Evolutionary conservation across 2,329 filamentous ascomycete genomes (phyloP).

Genomic region (Ophiostoma populinum): DNA sequence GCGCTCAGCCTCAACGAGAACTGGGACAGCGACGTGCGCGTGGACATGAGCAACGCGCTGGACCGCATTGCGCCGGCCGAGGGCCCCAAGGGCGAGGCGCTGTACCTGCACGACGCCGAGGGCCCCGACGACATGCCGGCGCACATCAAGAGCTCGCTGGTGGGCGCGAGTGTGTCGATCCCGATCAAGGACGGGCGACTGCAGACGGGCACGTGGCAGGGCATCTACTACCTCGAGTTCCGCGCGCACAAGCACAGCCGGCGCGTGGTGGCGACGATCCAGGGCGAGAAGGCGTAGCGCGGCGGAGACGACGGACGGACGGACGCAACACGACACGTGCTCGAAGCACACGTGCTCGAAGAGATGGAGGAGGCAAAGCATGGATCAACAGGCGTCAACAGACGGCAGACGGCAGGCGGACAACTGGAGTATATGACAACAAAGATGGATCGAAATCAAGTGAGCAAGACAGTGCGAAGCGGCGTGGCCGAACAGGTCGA

Average conservation of each 20-base stretch:
- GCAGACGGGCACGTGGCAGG: conserved; percentile 57
- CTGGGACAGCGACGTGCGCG: conserved; percentile 66
- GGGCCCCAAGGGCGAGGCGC: conserved; percentile 50
- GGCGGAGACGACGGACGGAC: too few species aligned
- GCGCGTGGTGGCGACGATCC: conserved; percentile 80
- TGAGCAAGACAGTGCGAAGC: too few species aligned
- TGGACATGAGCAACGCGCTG: conserved; percentile 85
- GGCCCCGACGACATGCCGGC: conserved; percentile 94
- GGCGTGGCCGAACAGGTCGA: too few species aligned
- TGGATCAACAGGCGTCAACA: too few species aligned
- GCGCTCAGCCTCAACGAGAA: conserved; percentile 90
- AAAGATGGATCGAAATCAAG: too few species aligned
- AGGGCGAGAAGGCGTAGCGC: conserved; percentile 49
- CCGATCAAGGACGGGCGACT: conserved; percentile 78
- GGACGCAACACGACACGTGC: too few species aligned
- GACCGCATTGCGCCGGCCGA: conserved; percentile 72
- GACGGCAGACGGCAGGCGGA: too few species aligned
- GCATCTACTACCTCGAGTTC: conserved; percentile 93
- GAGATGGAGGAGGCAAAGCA: too few species aligned
- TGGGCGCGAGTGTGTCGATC: conserved; percentile 79
- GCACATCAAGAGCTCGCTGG: conserved; percentile 79
- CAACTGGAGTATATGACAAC: too few species aligned
- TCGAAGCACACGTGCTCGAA: too few species aligned
- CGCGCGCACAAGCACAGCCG: conserved; percentile 57
- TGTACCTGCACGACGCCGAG: conserved; percentile 77